These are phyloP conservation scores for Trypanosoma scelopori DNA, from an alignment of 208 protist genomes.

Conservation along the genomic window DNA sequence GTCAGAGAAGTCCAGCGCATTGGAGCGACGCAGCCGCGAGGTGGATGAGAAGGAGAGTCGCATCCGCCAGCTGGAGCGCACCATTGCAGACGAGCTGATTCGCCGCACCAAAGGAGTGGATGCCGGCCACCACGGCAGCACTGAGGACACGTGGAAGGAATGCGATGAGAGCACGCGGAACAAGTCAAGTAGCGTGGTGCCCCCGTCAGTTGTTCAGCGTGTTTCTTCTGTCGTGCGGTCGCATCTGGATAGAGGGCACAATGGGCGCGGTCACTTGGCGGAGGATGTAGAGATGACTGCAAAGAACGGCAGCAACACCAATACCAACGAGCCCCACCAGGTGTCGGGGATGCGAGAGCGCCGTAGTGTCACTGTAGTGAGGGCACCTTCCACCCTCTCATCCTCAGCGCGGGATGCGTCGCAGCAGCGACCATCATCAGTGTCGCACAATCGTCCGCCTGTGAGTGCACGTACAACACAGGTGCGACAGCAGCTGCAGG, in stretches of 20 bases:
- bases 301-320: background rate
- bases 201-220: slow-evolving; percentile 1
- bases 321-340: background rate
- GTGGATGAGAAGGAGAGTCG: slow-evolving; percentile 61
- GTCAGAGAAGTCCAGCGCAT: slow-evolving; percentile 30
- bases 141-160: background rate
- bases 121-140: too few species aligned
- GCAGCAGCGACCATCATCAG: background rate
- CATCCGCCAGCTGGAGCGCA: slow-evolving; percentile 78
- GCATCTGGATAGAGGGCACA: background rate
- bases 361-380: too few species aligned
- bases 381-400: too few species aligned
- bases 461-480: background rate
- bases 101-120: slow-evolving; percentile 6
- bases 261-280: background rate
- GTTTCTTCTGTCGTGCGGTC: background rate
- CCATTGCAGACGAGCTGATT: slow-evolving; percentile 72
- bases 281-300: background rate
- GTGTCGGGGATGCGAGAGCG: background rate
- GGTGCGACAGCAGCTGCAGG: background rate
- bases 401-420: too few species aligned
- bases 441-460: background rate
- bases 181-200: background rate
- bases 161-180: background rate
- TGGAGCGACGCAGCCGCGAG: slow-evolving; percentile 46